Evolutionary conservation across 495 filamentous ascomycete species (phyloP).

Genomic region (Cladorrhinum samala): DNA sequence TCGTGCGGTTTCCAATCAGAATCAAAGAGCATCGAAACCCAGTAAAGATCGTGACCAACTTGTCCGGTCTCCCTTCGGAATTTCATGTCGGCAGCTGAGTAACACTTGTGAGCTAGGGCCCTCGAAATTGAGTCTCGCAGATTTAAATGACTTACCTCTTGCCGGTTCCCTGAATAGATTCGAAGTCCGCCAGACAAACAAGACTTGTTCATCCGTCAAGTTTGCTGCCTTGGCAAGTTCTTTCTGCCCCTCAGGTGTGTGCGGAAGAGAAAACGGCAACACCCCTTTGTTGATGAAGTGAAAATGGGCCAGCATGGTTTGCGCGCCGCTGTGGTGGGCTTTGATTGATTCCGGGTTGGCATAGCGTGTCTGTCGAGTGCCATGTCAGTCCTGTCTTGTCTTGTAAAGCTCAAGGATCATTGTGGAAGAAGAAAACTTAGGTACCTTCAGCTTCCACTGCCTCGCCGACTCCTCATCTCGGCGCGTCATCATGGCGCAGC

Average conservation of each 20-base stretch:
- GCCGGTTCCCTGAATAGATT: constrained; percentile 10
- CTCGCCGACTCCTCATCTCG: constrained; percentile 19
- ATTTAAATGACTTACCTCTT: constrained; percentile 6
- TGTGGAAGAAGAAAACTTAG: background rate
- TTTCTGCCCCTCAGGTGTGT: constrained; percentile 7
- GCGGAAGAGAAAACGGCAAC: constrained; percentile 17
- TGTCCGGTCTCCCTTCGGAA: constrained; percentile 3
- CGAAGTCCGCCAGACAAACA: constrained; percentile 20
- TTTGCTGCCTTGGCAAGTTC: constrained; percentile 20
- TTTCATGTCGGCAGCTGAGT: constrained; percentile 9
- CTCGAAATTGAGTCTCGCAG: too few relatives aligned
- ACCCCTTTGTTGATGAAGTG: constrained; percentile 40
- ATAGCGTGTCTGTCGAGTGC: constrained; percentile 8
- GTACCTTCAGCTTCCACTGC: constrained; percentile 18
- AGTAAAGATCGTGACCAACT: constrained; percentile 21
- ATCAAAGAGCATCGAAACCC: constrained; percentile 25
- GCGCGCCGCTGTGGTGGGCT: constrained; percentile 29
- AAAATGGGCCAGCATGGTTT: constrained; percentile 39
- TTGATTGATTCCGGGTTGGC: constrained; percentile 20
- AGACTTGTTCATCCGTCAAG: constrained; percentile 16
- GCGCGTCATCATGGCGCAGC: constrained; percentile 23
- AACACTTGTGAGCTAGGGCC: too few relatives aligned
- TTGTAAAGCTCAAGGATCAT: background rate
- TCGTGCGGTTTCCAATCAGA: constrained; percentile 16
- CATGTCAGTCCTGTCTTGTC: background rate